Base-by-base conservation (phyloP, 148 eudicot genomes). In the Cornus suecica region DNA sequence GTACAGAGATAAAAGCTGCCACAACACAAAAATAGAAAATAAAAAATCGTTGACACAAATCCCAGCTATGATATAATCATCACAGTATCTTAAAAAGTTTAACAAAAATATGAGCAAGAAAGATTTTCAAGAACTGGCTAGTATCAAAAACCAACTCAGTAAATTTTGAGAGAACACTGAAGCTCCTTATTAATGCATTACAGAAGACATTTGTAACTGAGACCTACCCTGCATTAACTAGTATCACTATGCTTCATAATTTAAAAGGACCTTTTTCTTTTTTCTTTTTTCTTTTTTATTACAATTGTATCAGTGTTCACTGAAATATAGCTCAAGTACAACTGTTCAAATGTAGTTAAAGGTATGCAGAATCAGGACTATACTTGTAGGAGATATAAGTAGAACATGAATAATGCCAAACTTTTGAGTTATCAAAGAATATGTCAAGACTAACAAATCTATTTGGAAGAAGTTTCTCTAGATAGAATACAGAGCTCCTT, bases 1-100 rank as follows among this genome's bases (percentile, higher is more conserved):
- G 87, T 62, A 92, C 97, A 72, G 99, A 95, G 80, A 95, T 91
- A 77, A 95, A 95, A 62, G 97, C 99, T 95, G 97, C 77, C 68
- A 82, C 26, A 54, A 67, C n/a, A n/a, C n/a, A n/a, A n/a, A n/a
- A n/a, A n/a, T n/a, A n/a, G n/a, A n/a, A n/a, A n/a, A n/a, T n/a
- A 70, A 72, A 68, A 66, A 54, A 61, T 45, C 58, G 20, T 30
- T 30, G 31, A 42, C 37, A 26, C 26, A 48, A 45, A 63, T 73
- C 71, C 66, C 28, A 54, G 30, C 20, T 52, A 42, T 20, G 68
- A 31, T 54, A 13, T 65, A 26, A 60, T 48, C 28, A 60, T 37
- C 54, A 52, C 31, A 27, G 22, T 74, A 13, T 7, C 18, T 15
- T 41, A 54, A 63, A 62, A 25, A 9, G 67, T 37, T 13, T 29